A percentile compares a stretch with the other conserved stretches of the same genome.
Evolutionary conservation across 2,329 filamentous ascomycete genomes (phyloP).

Genomic region (Sphaerulina musiva): DNA sequence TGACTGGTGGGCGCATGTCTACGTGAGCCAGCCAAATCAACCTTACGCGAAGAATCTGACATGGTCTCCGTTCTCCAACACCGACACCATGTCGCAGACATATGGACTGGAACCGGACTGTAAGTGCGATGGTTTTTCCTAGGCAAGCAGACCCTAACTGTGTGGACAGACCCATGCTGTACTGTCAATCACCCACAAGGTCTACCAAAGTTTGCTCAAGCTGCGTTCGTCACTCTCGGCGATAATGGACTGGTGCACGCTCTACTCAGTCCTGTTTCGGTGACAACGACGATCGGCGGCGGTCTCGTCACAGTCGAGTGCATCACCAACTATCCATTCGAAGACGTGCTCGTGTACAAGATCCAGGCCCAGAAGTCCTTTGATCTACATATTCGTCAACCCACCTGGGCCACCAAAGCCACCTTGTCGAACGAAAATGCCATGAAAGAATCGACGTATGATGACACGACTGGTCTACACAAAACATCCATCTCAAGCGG

Average conservation of each 20-base stretch:
- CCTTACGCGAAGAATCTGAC: conserved; percentile 43
- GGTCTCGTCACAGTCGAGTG: conserved; percentile 41
- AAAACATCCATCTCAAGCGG: conserved; percentile 34
- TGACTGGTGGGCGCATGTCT: conserved; percentile 53
- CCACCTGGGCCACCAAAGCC: conserved; percentile 36
- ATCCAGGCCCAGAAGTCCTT: conserved; percentile 36
- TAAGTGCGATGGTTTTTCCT: background rate
- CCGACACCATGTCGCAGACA: conserved; percentile 41
- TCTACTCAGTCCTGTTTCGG: conserved; percentile 43
- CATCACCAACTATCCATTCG: conserved; percentile 48
- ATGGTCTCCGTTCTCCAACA: conserved; percentile 45
- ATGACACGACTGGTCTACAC: conserved; percentile 31
- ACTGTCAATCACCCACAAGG: conserved; percentile 54
- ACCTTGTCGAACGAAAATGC: conserved; percentile 25
- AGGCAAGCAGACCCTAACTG: background rate
- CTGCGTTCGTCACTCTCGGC: conserved; percentile 42
- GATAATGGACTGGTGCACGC: conserved; percentile 45
- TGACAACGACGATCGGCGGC: conserved; percentile 36
- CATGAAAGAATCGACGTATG: background rate
- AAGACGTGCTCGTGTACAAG: conserved; percentile 37
- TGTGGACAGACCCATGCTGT: conserved; percentile 44
- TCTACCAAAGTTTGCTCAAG: conserved; percentile 50
- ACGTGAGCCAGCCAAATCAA: conserved; percentile 50
- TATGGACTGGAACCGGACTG: conserved; percentile 50
- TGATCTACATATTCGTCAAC: conserved; percentile 43